Conservation (phyloP, 257 asterid genomes). For the Pogostemon cablin region DNA sequence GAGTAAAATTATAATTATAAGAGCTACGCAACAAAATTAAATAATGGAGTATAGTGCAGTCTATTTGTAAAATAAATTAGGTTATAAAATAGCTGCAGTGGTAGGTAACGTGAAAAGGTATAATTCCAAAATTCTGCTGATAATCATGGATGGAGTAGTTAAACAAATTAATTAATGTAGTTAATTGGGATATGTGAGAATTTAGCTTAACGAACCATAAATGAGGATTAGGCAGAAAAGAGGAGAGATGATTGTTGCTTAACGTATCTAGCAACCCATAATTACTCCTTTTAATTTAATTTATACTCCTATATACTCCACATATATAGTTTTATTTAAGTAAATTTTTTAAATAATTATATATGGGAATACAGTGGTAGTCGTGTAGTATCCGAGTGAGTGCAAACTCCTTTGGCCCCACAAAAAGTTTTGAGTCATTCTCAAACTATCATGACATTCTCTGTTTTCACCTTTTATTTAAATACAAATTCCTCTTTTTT, state of each 20-base stretch:
- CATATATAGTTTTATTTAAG: neutral
- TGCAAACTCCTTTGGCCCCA: constrained; percentile 37
- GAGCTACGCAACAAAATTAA: neutral
- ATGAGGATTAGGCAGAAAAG: constrained; percentile 37
- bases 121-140: constrained; percentile 40
- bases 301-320: neutral
- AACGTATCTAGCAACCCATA: constrained; percentile 49
- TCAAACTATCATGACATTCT: constrained; percentile 44
- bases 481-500: too few relatives aligned
- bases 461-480: neutral
- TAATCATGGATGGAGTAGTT: constrained; percentile 43
- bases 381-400: constrained; percentile 53
- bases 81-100: constrained; percentile 22
- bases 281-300: neutral
- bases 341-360: too few relatives aligned
- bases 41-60: neutral
- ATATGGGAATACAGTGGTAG: constrained; percentile 33
- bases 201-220: constrained; percentile 78
- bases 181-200: constrained; percentile 73
- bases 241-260: constrained; percentile 54
- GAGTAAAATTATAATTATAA: too few relatives aligned
- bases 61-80: neutral
- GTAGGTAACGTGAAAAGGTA: constrained; percentile 43
- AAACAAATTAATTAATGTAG: constrained; percentile 10
- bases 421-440: constrained; percentile 43